Evolutionary conservation across 768 basidiomycete species (phyloP).

Genomic region (Leccinum obscurum): DNA sequence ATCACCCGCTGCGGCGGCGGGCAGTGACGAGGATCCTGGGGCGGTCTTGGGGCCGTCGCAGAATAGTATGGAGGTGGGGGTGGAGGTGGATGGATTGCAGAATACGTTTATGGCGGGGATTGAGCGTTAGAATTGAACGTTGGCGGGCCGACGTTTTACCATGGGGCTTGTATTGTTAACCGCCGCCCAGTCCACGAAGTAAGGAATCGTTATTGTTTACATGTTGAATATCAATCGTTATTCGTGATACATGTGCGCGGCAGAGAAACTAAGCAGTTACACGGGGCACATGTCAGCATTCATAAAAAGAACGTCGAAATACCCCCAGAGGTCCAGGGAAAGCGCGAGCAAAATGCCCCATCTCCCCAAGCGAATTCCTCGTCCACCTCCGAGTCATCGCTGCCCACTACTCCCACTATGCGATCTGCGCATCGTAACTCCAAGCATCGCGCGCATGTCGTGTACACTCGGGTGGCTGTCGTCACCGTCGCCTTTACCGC

Average conservation of each 20-base stretch:
- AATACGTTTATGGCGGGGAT: conserved; percentile 28
- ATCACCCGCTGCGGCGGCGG: conserved; percentile 52
- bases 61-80: conserved; percentile 34
- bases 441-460: conserved; percentile 1
- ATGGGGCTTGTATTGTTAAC: neutral
- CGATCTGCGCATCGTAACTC: conserved; percentile 9
- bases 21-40: conserved; percentile 36
- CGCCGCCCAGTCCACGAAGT: no score
- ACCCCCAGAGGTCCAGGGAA: neutral
- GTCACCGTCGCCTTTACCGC: neutral
- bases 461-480: neutral
- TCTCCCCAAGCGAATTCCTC: neutral
- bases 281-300: no score
- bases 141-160: neutral
- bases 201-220: neutral
- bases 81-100: conserved; percentile 17
- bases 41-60: conserved; percentile 14
- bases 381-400: neutral
- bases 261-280: no score
- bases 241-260: no score
- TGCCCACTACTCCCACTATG: neutral
- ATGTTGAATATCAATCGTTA: no score
- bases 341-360: neutral
- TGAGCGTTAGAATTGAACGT: conserved; percentile 11
- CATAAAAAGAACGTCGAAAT: neutral